phyloP scores from a whole-genome alignment of 306 rosid species.

The Medicago arabica region DNA sequence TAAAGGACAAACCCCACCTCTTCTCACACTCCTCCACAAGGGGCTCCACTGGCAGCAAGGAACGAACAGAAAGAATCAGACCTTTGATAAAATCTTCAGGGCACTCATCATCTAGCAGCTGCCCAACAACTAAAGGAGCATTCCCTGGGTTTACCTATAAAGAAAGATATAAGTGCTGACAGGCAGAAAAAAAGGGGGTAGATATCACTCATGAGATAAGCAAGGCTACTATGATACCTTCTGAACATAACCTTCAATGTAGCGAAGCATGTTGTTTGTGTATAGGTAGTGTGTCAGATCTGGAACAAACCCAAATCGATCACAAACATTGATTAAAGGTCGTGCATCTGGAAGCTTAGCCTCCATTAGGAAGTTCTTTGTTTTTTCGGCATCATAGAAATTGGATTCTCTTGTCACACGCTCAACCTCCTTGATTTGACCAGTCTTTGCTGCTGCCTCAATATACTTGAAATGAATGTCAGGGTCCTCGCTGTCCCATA shows the following conservation, averaged over 20 bases:
- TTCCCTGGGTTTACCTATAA: conserved; percentile 94
- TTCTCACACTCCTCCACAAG: conserved; percentile 99
- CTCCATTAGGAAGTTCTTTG: conserved; percentile 97
- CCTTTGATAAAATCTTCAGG: conserved; percentile 99
- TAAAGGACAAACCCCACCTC: conserved; percentile 63
- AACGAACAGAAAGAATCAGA: conserved; percentile 94
- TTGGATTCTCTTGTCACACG: conserved; percentile 99
- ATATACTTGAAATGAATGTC: conserved; percentile 99
- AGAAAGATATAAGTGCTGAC: conserved; percentile 17
- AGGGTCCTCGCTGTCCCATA: conserved; percentile 93
- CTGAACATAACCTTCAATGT: conserved; percentile 98
- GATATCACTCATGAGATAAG: conserved; percentile 27
- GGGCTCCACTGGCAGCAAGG: conserved; percentile 99
- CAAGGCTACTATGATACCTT: conserved; percentile 62
- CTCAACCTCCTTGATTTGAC: conserved; percentile 98
- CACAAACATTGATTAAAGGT: conserved; percentile 95
- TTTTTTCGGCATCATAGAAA: conserved; percentile 93
- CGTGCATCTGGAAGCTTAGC: conserved; percentile 99
- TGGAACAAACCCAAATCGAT: conserved; percentile 98
- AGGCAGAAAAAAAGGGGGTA: conserved; percentile 8
- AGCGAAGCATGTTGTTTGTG: conserved; percentile 97
- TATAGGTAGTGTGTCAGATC: conserved; percentile 97
- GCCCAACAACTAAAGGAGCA: conserved; percentile 99
- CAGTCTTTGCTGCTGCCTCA: conserved; percentile 98
- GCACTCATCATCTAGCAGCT: conserved; percentile 95